Percentiles rank a stretch among this genome's conserved stretches.
These are phyloP conservation scores for Serendipita vermifera DNA, from an alignment of 768 basidiomycete genomes.

Conservation along the genomic window DNA sequence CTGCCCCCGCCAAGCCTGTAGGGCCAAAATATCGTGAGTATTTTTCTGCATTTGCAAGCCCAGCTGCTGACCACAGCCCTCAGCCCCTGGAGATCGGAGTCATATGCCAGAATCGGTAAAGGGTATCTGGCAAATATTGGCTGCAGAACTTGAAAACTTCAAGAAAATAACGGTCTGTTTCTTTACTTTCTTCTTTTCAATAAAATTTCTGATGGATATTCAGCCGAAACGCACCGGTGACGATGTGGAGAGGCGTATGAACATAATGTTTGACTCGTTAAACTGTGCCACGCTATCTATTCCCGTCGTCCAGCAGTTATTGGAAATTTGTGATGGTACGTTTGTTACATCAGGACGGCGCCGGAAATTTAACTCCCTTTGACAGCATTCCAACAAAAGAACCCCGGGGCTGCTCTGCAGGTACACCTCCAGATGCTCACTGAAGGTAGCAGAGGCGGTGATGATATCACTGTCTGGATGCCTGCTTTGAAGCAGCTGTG, in stretches of 20 bases:
- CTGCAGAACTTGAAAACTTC: conserved; percentile 47
- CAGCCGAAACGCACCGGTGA: conserved; percentile 75
- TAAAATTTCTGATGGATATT: conserved; percentile 33
- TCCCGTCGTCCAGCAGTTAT: conserved; percentile 57
- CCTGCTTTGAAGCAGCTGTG: conserved; percentile 6
- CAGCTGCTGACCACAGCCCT: conserved; percentile 11
- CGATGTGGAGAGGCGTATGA: conserved; percentile 77
- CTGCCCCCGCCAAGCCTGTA: conserved; percentile 28
- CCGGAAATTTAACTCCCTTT: not conserved
- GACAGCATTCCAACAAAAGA: not conserved
- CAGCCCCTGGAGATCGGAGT: conserved; percentile 81
- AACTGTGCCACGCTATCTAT: conserved; percentile 76
- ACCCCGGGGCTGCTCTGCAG: not conserved
- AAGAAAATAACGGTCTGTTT: conserved; percentile 62
- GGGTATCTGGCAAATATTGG: conserved; percentile 55
- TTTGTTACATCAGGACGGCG: not conserved
- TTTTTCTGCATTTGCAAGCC: not conserved
- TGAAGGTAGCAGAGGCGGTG: conserved; percentile 2
- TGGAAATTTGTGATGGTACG: conserved; percentile 5
- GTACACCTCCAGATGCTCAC: conserved; percentile 7
- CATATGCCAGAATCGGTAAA: conserved; percentile 67
- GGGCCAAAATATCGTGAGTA: conserved; percentile 49
- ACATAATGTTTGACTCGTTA: conserved; percentile 77
- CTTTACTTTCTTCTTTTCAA: not conserved
- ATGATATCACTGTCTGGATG: conserved; percentile 9